Conservation (phyloP, 2,329 filamentous ascomycete species). For the Seiridium cupressi region DNA sequence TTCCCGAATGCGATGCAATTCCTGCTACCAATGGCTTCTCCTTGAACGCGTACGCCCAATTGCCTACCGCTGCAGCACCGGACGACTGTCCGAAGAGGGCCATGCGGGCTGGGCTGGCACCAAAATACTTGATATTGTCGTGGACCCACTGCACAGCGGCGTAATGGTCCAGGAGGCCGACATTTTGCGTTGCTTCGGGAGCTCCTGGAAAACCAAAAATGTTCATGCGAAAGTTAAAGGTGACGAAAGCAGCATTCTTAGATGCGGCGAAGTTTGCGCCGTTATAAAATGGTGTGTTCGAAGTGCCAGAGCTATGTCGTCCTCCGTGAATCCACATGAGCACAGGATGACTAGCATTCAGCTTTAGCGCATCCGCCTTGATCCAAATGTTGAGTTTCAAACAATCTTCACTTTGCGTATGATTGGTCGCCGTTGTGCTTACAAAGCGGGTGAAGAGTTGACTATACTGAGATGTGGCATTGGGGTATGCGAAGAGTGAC, state of each 20-base stretch:
- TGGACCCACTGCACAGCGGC: conserved; percentile 8
- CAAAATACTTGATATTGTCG: conserved; percentile 13
- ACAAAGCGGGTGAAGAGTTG: conserved; percentile 1
- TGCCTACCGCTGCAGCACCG: conserved; percentile 2
- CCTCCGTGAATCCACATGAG: conserved; percentile 16
- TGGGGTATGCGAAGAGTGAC: conserved; percentile 1
- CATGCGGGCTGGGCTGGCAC: conserved; percentile 18
- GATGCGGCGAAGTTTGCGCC: conserved; percentile 16
- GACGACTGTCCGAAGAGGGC: conserved; percentile 11
- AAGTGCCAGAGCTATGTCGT: conserved; percentile 15
- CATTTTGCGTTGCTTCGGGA: conserved; percentile 27
- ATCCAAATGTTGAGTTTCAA: conserved; percentile 20
- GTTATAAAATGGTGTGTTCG: conserved; percentile 18
- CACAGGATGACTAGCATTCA: conserved; percentile 12
- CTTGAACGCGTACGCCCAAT: conserved; percentile 6
- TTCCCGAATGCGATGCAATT: conserved; percentile 6
- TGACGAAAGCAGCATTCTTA: conserved; percentile 20
- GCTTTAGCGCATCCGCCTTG: conserved; percentile 12
- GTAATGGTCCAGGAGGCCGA: conserved; percentile 24
- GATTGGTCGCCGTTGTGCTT: neutral
- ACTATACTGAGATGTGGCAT: conserved; percentile 1
- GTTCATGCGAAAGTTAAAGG: conserved; percentile 20
- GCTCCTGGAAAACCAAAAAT: conserved; percentile 21
- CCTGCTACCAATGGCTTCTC: conserved; percentile 2
- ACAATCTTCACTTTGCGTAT: conserved; percentile 17